Conservation (phyloP, 2,329 filamentous ascomycete species). For the Coniochaeta sp. region DNA sequence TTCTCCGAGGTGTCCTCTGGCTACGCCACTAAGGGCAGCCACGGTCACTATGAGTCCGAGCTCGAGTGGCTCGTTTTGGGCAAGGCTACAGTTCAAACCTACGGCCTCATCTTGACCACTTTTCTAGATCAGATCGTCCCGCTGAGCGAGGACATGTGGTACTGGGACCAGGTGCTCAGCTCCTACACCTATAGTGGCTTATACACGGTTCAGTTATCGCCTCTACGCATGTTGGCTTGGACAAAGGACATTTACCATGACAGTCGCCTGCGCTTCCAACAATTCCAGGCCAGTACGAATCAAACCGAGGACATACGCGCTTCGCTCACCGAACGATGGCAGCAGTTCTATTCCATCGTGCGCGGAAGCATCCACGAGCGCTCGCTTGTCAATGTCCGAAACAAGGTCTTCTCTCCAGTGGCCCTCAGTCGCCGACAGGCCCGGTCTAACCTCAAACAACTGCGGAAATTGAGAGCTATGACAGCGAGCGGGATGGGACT, state of each 20-base stretch:
- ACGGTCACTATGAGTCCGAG: conserved; percentile 57
- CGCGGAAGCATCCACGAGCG: conserved; percentile 66
- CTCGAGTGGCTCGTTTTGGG: conserved; percentile 85
- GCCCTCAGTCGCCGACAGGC: conserved; percentile 69
- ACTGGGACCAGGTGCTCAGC: conserved; percentile 84
- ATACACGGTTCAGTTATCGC: conserved; percentile 82
- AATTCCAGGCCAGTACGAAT: conserved; percentile 4
- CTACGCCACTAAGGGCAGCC: neutral
- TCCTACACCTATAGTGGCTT: conserved; percentile 72
- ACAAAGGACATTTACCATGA: conserved; percentile 62
- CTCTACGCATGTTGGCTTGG: conserved; percentile 66
- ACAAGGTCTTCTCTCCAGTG: conserved; percentile 69
- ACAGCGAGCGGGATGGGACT: conserved; percentile 83
- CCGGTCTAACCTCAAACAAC: conserved; percentile 60
- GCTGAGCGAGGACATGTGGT: conserved; percentile 82
- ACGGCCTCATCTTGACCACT: conserved; percentile 69
- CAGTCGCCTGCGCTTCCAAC: conserved; percentile 37
- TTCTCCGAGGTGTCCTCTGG: neutral
- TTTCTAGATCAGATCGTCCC: conserved; percentile 78
- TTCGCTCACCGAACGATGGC: conserved; percentile 44
- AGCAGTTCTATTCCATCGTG: conserved; percentile 73
- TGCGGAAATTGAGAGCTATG: conserved; percentile 68
- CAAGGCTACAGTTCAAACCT: conserved; percentile 87
- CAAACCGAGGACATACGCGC: conserved; percentile 11
- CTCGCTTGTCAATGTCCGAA: conserved; percentile 63